Base-by-base conservation (phyloP, 2,329 filamentous ascomycete genomes). In the Colletotrichum plurivorum region DNA sequence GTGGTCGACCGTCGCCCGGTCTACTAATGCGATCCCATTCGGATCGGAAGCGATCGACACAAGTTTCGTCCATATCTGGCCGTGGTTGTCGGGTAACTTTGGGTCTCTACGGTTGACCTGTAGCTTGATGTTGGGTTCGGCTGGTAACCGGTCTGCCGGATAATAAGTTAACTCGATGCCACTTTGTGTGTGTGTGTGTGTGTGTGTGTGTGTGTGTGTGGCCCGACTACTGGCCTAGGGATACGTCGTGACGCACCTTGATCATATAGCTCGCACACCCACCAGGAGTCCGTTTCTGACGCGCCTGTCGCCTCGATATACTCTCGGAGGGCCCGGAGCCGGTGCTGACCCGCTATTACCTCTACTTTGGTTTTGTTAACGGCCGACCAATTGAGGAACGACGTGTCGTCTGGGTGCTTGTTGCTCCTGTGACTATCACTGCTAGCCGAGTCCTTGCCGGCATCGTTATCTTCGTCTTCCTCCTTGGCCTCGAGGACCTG, bases 11-110 rank as follows among this genome's bases (percentile, higher is more conserved):
- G 9, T 57, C 5, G 20, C 27, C 9, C 9, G 27, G 4, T 25
- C 22, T 22, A 13, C 49, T 25, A 4, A 5, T 7, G 25, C 22
- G 13, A 25, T 18, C 49, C 5, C 22, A 49, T n/a, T 16, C 48
- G 13, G 51, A 22, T 25, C 48, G 22, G n/a, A n/a, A n/a, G n/a
- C n/a, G n/a, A n/a, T n/a, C n/a, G n/a, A n/a, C 6, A 71, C 39
- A 2, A 71, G 53, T 53, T 73, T 57, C 39, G 52, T 67, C 71
- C 46, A 73, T 39, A 73, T 66, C 27, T 73, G 54, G 1, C 67
- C 56, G 51, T 73, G 59, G 27, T 46, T 73, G 25, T 73, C 63
- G 8, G 53, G 43, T 7, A 71, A 48, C 15, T 39, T 59, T 36
- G 25, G 67, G 48, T 67, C 65, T 3, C 27, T 53, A 5, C 63